Evolutionary conservation across 2,329 filamentous ascomycete genomes (phyloP).

Genomic region (Xylaria digitata): DNA sequence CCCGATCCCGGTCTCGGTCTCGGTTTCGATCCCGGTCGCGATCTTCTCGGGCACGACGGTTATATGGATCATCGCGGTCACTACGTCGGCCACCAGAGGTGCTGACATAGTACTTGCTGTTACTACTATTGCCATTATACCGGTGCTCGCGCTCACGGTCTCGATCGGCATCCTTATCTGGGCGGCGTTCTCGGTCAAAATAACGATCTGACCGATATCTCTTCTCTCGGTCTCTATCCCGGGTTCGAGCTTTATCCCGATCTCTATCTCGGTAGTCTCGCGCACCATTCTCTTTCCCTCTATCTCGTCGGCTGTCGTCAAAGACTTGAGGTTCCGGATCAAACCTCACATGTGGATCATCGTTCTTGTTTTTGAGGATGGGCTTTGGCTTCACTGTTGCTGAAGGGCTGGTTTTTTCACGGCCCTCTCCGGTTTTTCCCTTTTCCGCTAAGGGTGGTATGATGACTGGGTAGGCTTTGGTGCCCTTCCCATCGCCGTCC

Average conservation of each 20-base stretch:
- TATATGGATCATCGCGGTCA: slow-evolving; percentile 50
- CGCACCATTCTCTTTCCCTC: slow-evolving; percentile 21
- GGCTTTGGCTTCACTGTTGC: slow-evolving; percentile 62
- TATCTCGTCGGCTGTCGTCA: slow-evolving; percentile 46
- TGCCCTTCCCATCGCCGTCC: slow-evolving; percentile 46
- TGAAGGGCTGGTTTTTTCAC: slow-evolving; percentile 49
- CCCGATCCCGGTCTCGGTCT: slow-evolving; percentile 44
- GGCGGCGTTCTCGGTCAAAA: slow-evolving; percentile 46
- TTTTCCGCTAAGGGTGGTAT: slow-evolving; percentile 51
- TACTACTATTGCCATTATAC: slow-evolving; percentile 14
- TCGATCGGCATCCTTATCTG: slow-evolving; percentile 53
- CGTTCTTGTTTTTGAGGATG: slow-evolving; percentile 71
- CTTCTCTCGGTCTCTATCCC: slow-evolving; percentile 37
- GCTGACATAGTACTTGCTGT: slow-evolving; percentile 26
- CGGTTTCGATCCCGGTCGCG: slow-evolving; percentile 52
- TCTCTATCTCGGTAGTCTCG: slow-evolving; percentile 32
- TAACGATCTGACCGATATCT: slow-evolving; percentile 30
- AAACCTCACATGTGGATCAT: slow-evolving; percentile 65
- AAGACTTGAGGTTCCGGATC: slow-evolving; percentile 56
- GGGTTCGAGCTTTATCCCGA: slow-evolving; percentile 36
- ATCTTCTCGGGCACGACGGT: slow-evolving; percentile 43
- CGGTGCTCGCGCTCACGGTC: slow-evolving; percentile 48
- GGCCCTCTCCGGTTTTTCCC: slow-evolving; percentile 25
- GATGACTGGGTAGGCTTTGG: slow-evolving; percentile 55
- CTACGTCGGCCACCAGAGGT: slow-evolving; percentile 32